Evolutionary conservation across 495 filamentous ascomycete genomes (phyloP), one percentile per base, ranked within the genome.

Genomic region (Xylaria sp.): DNA sequence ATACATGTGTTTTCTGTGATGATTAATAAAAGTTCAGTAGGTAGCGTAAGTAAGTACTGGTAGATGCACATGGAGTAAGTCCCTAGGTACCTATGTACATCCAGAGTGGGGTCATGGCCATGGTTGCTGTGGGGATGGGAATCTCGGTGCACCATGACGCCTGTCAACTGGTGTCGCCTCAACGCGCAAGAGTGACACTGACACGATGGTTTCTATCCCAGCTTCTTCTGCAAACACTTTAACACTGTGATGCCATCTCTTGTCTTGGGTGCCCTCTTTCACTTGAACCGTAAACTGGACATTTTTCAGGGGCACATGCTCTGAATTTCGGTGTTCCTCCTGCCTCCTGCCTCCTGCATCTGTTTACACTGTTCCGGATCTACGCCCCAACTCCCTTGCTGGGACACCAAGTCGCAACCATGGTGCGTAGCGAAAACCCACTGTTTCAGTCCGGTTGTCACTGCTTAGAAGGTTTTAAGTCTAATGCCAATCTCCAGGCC

Each of bases 401-500:
- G 64, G 64, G 48, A 40, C 29, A 21, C 14, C 37, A 61, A 62
- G 26, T 53, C 46, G 68, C 58, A 17, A 70, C 55, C 21, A 70
- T 70, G 68, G 68, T 70, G 48, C 35, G 68, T 70, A 52, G 8
- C 53, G 17, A 43, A 37, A 69, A 63, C 68, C 46, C 58, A 61
- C 64, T 67, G 64, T 67, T 67, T 67, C 64, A 55, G 48, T 53
- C 64, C 48, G 26, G 6, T 43, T 9, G 37, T 29, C 59, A 62
- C 48, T 67, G 46, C 41, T 19, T 21, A 68, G 48, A 63, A 17
- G 21, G 19, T 55, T 53, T 19, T 40, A 2, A 43, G 48, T 26
- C 53, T 52, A 33, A 70, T 46, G 7, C 67, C 33, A 43, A 46
- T 35, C 24, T 29, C 44, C 43, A 88, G 87, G 77, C 87, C 50